Evolutionary conservation across 225 moss, liverwort and hornwort species (phyloP).

Genomic region (Polytrichum commune): DNA sequence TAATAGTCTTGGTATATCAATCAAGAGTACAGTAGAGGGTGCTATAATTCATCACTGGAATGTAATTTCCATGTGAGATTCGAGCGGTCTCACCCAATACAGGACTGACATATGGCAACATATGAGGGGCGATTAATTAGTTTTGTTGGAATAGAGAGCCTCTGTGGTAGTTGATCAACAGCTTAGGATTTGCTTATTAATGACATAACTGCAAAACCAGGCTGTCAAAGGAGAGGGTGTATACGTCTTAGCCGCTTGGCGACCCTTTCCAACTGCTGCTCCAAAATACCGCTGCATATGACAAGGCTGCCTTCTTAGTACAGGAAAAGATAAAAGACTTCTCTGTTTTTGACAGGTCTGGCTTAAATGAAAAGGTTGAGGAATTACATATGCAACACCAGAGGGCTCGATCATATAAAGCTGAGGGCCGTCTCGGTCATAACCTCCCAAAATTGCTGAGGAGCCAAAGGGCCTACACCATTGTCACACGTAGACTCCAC

Average conservation of each 20-base stretch:
- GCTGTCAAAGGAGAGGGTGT: conserved; percentile 8
- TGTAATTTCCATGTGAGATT: too few relatives aligned
- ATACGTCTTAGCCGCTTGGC: conserved; percentile 97
- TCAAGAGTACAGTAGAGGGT: too few relatives aligned
- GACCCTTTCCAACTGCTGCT: conserved; percentile 91
- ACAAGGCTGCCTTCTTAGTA: not conserved
- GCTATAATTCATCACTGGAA: too few relatives aligned
- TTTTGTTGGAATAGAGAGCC: too few relatives aligned
- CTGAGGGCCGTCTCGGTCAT: conserved; percentile 94
- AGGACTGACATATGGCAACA: too few relatives aligned
- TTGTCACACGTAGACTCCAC: not conserved
- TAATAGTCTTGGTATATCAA: too few relatives aligned
- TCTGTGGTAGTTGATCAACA: too few relatives aligned
- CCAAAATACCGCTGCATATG: conserved; percentile 82
- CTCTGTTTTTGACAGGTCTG: too few relatives aligned
- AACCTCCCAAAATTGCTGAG: conserved; percentile 89
- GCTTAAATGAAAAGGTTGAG: not conserved
- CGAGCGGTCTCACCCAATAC: too few relatives aligned
- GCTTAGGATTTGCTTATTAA: too few relatives aligned
- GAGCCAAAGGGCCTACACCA: conserved; percentile 74
- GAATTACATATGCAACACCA: conserved; percentile 81
- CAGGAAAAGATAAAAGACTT: not conserved
- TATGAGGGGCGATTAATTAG: too few relatives aligned
- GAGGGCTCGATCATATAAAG: conserved; percentile 99
- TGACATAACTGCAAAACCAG: too few relatives aligned